These are phyloP conservation scores for Nicotiana otophora DNA, from an alignment of 257 asterid species.

Conservation along the genomic window DNA sequence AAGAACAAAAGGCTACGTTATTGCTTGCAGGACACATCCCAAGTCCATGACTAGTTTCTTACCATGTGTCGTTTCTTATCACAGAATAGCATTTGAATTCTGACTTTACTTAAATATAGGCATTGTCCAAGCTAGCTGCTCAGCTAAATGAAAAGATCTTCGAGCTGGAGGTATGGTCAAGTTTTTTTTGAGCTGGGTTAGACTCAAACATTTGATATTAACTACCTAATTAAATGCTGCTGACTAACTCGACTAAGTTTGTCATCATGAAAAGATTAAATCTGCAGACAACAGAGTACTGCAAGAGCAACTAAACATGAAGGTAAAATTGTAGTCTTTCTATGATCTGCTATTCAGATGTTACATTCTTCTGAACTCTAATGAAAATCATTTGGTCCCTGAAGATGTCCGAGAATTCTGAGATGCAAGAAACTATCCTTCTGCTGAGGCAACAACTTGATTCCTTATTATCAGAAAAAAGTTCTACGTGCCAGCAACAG, in stretches of 20 bases:
- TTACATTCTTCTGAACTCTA: slow-evolving; percentile 11
- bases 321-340: slow-evolving; percentile 37
- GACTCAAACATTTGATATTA: not conserved
- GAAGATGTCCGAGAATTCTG: slow-evolving; percentile 50
- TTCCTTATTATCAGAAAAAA: slow-evolving; percentile 36
- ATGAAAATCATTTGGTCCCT: slow-evolving; percentile 11
- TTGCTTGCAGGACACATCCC: not conserved
- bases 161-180: slow-evolving; percentile 69
- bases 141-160: slow-evolving; percentile 71
- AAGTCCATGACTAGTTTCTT: not conserved
- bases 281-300: slow-evolving; percentile 88
- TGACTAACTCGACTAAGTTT: slow-evolving; percentile 27
- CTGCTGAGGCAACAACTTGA: slow-evolving; percentile 53
- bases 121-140: slow-evolving; percentile 62
- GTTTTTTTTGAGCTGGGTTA: not conserved
- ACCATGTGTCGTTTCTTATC: not conserved
- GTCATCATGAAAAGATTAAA: slow-evolving; percentile 43
- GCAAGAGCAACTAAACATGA: slow-evolving; percentile 69
- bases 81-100: not conserved
- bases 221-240: slow-evolving; percentile 1
- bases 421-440: slow-evolving; percentile 58
- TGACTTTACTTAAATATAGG: slow-evolving; percentile 28
- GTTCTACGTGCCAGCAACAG: slow-evolving; percentile 22
- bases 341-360: slow-evolving; percentile 1
- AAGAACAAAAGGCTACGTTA: not conserved